Conservation (phyloP, 1,284 basidiomycete genomes). For the Ceratobasidium papillatum region DNA sequence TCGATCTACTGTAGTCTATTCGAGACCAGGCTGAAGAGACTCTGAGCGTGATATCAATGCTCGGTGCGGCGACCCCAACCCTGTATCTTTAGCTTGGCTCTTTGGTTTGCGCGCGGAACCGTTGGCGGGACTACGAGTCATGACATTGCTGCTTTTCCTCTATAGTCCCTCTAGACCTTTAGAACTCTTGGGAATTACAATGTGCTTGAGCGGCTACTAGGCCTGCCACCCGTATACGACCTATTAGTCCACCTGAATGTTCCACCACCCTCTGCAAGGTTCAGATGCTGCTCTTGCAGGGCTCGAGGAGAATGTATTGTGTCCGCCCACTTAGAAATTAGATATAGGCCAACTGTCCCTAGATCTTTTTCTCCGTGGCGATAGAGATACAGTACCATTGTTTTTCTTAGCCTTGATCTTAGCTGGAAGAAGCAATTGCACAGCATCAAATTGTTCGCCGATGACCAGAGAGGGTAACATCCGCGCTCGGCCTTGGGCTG, state of each 20-base stretch:
- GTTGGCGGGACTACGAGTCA: background rate
- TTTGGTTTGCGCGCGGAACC: background rate
- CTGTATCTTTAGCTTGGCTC: background rate
- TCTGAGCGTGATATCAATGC: background rate
- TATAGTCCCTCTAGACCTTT: background rate
- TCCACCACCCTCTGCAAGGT: background rate
- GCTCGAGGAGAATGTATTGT: background rate
- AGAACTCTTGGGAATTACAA: background rate
- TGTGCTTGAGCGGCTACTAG: background rate
- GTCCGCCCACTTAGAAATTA: background rate
- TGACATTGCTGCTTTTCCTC: background rate
- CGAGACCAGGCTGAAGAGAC: conserved; percentile 3
- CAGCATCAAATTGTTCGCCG: background rate
- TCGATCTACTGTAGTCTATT: background rate
- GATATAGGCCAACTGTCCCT: background rate
- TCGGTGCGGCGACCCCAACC: conserved; percentile 30
- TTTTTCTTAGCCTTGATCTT: no score
- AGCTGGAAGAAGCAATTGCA: background rate
- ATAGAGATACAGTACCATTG: background rate
- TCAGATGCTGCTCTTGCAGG: background rate
- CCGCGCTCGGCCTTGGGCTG: background rate
- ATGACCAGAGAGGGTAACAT: background rate
- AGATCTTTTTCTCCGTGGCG: conserved; percentile 10
- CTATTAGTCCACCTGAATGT: background rate
- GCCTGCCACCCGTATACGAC: background rate